Conservation (phyloP, 1,139 yeast species). For the Candida smagusa region DNA sequence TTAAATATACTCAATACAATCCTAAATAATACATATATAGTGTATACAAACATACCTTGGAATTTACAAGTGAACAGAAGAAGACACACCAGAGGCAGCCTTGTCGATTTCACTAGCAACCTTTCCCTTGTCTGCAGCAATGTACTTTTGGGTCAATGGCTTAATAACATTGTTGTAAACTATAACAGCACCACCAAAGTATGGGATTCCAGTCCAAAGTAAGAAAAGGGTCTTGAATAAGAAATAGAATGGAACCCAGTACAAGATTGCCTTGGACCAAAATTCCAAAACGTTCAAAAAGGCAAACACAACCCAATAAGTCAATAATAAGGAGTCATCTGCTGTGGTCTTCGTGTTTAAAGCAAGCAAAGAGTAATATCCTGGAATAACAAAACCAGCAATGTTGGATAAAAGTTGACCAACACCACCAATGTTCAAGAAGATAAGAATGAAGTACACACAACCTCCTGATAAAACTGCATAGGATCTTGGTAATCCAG, state of each 20-base stretch:
- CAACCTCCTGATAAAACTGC: slow-evolving; percentile 65
- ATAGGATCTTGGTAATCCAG: slow-evolving; percentile 87
- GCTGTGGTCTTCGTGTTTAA: slow-evolving; percentile 62
- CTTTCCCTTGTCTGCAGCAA: slow-evolving; percentile 23
- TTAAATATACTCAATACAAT: too few relatives aligned
- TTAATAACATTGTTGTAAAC: slow-evolving; percentile 63
- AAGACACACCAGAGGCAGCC: slow-evolving; percentile 51
- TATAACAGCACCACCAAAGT: slow-evolving; percentile 77
- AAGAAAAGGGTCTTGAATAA: slow-evolving; percentile 86
- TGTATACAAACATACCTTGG: too few relatives aligned
- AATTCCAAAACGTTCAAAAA: slow-evolving; percentile 86
- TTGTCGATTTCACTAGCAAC: slow-evolving; percentile 34
- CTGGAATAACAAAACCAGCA: slow-evolving; percentile 89
- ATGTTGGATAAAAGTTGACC: slow-evolving; percentile 91
- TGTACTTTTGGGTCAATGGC: slow-evolving; percentile 67
- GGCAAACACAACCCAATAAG: slow-evolving; percentile 97
- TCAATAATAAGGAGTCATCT: slow-evolving; percentile 84
- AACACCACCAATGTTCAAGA: slow-evolving; percentile 87
- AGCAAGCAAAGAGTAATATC: slow-evolving; percentile 83
- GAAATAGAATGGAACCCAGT: slow-evolving; percentile 96
- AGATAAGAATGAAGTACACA: slow-evolving; percentile 70
- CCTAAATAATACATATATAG: too few relatives aligned
- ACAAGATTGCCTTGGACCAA: slow-evolving; percentile 90
- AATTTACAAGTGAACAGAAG: slow-evolving; percentile 33
- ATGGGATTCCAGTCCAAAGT: slow-evolving; percentile 85